Conservation (phyloP, 2,329 filamentous ascomycete genomes). For the Colletotrichum sp. region DNA sequence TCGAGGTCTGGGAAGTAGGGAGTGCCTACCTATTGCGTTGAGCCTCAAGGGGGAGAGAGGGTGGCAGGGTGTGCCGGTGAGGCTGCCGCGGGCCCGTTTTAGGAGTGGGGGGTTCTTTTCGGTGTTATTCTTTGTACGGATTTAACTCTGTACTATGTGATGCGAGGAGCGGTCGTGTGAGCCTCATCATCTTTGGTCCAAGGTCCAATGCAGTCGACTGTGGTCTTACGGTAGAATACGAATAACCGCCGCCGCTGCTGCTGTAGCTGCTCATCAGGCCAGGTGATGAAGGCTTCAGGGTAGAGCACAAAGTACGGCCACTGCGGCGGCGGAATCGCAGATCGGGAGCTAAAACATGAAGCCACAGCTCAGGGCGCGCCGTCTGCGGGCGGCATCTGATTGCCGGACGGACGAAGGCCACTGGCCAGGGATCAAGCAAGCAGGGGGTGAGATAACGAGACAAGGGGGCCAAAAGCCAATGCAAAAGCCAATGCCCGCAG, state of each 20-base stretch:
- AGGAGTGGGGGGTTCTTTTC: not conserved
- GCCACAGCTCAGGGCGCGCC: not conserved
- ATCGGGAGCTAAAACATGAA: not conserved
- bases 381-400: slow-evolving; percentile 4
- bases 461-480: not conserved
- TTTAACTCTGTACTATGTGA: not conserved
- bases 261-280: not conserved
- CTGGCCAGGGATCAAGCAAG: slow-evolving; percentile 1
- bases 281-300: not conserved
- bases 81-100: not conserved
- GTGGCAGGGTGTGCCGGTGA: not conserved
- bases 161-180: not conserved
- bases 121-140: not conserved
- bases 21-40: not conserved
- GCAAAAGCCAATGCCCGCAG: not conserved
- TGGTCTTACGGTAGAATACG: not conserved
- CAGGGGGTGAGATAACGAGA: not conserved
- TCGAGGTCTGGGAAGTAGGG: not conserved
- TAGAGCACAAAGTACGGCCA: not conserved
- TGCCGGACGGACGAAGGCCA: slow-evolving; percentile 12
- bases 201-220: not conserved
- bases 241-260: not conserved
- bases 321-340: not conserved
- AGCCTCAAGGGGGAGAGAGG: not conserved
- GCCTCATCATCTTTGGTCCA: not conserved